Base-by-base conservation (phyloP, 306 rosid genomes). In the Aeschynomene evenia region DNA sequence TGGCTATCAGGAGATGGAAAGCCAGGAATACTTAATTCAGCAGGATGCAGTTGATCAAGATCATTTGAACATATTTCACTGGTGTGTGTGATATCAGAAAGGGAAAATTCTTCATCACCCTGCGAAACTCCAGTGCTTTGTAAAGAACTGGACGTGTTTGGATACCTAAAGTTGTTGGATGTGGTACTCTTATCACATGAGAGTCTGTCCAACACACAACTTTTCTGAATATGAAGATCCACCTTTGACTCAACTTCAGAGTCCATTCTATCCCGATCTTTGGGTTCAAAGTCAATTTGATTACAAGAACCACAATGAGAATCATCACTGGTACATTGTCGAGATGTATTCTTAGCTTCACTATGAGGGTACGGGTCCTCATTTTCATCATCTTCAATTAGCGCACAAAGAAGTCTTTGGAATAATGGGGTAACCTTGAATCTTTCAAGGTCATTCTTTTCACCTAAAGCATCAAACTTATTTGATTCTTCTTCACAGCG, bases 251-350 rank as follows among this genome's bases (percentile, higher is more conserved):
- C 98, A 72, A 81, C 95, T 79, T 92, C 98, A 72, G 86, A 85
- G 67, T 92, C 96, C 63, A 88, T 74, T 80, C 84, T 83, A 62
- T 89, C 96, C 81, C 89, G 76, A 74, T 88, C 95, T 88, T 79
- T 89, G 80, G 89, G 83, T 61, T 88, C 98, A 76, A 85, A 76
- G 42, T 88, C 98, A 46, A 79, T 77, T 55, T 76, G 96, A 82
- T 84, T 89, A 89, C 95, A 89, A 40, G 98, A 89, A 62, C 89
- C 93, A 72, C 96, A 86, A 70, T 84, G 91, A 82, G 98, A 92
- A 84, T 90, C 96, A 77, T 92, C 98, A 82, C 96, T 88, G 0
- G 84, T 83, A 80, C 79, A 80, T 74, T 90, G 96, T 37, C 89
- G 73, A 68, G 85, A 84, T 49, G 77, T 67, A 79, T 80, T 84